Evolutionary conservation across 2,329 filamentous ascomycete species (phyloP), one percentile per base, ranked within the genome.

Genomic region (Berkeleyomyces rouxiae): DNA sequence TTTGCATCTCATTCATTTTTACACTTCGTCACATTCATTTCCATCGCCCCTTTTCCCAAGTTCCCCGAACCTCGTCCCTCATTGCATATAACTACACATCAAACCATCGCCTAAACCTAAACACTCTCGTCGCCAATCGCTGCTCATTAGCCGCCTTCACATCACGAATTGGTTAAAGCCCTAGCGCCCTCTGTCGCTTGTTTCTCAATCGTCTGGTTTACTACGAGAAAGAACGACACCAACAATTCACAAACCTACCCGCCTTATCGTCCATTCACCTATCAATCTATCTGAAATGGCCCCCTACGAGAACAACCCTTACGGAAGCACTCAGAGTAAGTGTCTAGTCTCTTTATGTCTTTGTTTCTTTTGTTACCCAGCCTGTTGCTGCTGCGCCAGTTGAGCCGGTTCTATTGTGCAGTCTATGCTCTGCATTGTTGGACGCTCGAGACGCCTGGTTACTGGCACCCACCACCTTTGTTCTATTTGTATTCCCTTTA

Each of bases 321-420:
- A 55, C 49, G 49, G 49, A 4, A 55, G 49, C 49, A 55, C 49
- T 37, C 49, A 55, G 49, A 55, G 49, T 55, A 55, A 55, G 49
- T 55, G 13, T 37, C 23, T 9, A 33, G 23, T 13, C 23, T 11
- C 13, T 36, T 13, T 33, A 55, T 37, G 4, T 46, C 11, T n/a
- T n/a, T 3, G 16, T 2, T 31, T 23, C 47, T 31, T 23, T 31
- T 51, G 16, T 31, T 10, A 23, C 33, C 33, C 49, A 37, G n/a
- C 49, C 33, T 47, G 23, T 36, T 31, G 11, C 4, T 23, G 23
- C 23, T 23, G 23, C 23, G 23, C 23, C 23, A 23, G 23, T 23
- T 23, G 23, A 23, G 23, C 23, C 23, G 23, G 23, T 23, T 37
- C 31, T 33, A 9, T 53, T 11, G 23, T 33, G 10, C 23, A 37